Evolutionary conservation across 345 rosid species (phyloP).

Genomic region (Syzygium jambos): DNA sequence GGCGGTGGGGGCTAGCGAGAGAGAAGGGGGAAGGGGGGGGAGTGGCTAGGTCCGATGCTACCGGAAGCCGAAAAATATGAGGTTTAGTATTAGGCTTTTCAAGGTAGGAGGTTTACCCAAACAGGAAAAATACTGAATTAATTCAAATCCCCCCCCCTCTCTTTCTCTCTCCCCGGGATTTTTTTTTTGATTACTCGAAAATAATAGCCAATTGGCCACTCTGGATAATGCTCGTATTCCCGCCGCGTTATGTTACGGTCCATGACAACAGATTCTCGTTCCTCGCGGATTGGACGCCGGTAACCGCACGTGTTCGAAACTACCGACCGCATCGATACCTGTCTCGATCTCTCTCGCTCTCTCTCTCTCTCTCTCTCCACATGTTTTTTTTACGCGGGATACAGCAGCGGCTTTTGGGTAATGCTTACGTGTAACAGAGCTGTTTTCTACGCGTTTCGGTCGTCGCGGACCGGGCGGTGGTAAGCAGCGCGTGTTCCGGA

Average conservation of each 20-base stretch:
- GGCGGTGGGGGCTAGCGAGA: not conserved
- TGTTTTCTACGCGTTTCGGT: no score
- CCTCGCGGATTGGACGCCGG: not conserved
- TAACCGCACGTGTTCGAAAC: not conserved
- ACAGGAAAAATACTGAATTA: not conserved
- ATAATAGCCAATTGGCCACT: not conserved
- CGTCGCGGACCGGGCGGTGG: not conserved
- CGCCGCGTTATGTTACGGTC: not conserved
- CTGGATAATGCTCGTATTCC: not conserved
- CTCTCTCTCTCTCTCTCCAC: not conserved
- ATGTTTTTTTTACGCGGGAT: not conserved
- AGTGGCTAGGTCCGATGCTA: not conserved
- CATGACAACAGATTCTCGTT: not conserved
- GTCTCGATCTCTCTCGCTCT: not conserved
- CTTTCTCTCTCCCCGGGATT: not conserved
- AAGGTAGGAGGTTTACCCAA: not conserved
- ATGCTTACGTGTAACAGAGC: not conserved
- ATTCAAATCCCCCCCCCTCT: not conserved
- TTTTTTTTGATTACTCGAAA: no score
- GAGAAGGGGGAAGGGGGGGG: no score
- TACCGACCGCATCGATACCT: rapidly evolving
- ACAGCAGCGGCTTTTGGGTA: not conserved
- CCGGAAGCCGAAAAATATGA: not conserved
- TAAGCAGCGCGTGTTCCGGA: rapidly evolving
- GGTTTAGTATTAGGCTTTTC: not conserved